A percentile compares a stretch with the other conserved stretches of the same genome.
Conservation (phyloP, 2,329 filamentous ascomycete genomes). For the Didymella glomerata region DNA sequence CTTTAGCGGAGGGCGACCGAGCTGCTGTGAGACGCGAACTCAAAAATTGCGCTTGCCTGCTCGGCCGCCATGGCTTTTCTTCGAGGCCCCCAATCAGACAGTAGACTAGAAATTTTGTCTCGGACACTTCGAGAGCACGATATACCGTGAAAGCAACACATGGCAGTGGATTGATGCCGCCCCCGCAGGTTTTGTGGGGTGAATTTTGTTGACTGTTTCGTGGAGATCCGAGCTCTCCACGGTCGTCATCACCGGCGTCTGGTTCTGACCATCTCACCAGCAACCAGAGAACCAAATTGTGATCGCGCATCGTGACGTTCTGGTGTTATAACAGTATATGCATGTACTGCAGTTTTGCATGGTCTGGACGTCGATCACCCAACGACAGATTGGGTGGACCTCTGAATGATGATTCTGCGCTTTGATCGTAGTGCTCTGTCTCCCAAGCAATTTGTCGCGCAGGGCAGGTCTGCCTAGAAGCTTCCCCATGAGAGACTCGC, state of each 20-base stretch:
- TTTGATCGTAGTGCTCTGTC: neutral
- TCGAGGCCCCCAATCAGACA: slow-evolving; percentile 11
- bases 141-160: neutral
- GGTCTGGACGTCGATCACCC: neutral
- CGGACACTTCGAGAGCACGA: slow-evolving; percentile 4
- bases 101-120: neutral
- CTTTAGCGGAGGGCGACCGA: slow-evolving; percentile 8
- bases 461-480: slow-evolving; percentile 1
- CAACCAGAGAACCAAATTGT: neutral
- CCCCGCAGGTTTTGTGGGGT: slow-evolving; percentile 6
- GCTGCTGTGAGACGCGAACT: slow-evolving; percentile 14
- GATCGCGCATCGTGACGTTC: slow-evolving; percentile 4
- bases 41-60: slow-evolving; percentile 6
- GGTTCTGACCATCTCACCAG: neutral
- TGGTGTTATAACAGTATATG: neutral
- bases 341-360: neutral
- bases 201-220: neutral
- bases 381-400: neutral
- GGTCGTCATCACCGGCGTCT: neutral
- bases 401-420: neutral
- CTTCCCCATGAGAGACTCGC: neutral
- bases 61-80: slow-evolving; percentile 6
- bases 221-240: neutral
- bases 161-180: slow-evolving; percentile 3
- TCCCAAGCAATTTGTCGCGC: neutral